Base-by-base conservation (phyloP, 805 yeast genomes). In the Ogataea ramenticola region DNA sequence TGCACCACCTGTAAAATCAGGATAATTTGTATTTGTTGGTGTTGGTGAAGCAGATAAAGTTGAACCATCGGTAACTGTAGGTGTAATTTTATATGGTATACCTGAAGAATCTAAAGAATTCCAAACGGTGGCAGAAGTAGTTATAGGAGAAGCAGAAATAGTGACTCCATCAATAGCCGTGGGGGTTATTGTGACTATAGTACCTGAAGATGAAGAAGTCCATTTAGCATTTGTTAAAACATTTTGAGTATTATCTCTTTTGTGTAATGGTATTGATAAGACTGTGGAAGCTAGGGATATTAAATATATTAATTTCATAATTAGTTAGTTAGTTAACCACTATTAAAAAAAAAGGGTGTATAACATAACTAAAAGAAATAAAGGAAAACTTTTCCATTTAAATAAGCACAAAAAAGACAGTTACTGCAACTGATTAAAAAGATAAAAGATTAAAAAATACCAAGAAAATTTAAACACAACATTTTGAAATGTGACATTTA, bases 91-190 rank as follows among this genome's bases (percentile, higher is more conserved):
- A 44, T 58, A 65, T 42, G 75, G 75, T 26, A 68, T 69, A 49
- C 75, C 75, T 4, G 70, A 65, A 16, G 56, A 53, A 46, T 71
- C 75, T 17, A 71, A 55, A 9, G 74, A 68, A 24, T 56, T 66
- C 75, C 75, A 71, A 2, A 60, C 60, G 10, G 75, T 68, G 5
- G 70, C 60, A 17, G 65, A 54, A 27, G 46, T 40, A 1, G 66
- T 49, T 11, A 63, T 58, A 31, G 75, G 74, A 2, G 72, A 65
- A 17, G 65, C 67, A 38, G 65, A 60, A 3, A 64, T 45, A 2
- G 82, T 76, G 15, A 77, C 80, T 32, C 80, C 80, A 39, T 71
- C 76, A 49, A 75, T 70, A 37, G 82, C 82, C 2, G 65, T 60
- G 27, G 65, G 65, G 20, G 63, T 58, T 20, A 61, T 49, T n/a